These are phyloP conservation scores for Herpomyces periplanetae DNA, from an alignment of 2,329 filamentous ascomycete genomes.

Conservation along the genomic window DNA sequence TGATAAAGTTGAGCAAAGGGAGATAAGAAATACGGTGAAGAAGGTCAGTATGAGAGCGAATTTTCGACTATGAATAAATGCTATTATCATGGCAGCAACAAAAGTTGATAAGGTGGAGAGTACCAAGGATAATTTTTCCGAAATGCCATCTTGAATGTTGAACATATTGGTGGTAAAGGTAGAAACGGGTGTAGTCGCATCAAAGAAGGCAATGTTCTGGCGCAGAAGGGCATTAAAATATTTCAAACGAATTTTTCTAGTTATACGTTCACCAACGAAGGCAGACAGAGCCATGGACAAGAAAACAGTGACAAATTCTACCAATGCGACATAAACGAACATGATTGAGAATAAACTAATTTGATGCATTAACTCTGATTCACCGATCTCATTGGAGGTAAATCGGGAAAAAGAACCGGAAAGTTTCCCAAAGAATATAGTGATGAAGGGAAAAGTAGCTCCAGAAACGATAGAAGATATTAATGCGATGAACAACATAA, in stretches of 20 bases:
- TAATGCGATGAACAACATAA: no score
- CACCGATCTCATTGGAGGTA: slow-evolving; percentile 14
- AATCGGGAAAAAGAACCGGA: slow-evolving; percentile 28
- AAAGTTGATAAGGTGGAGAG: slow-evolving; percentile 42
- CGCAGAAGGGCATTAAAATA: slow-evolving; percentile 50
- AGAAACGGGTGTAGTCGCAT: slow-evolving; percentile 74
- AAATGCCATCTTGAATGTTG: slow-evolving; percentile 80
- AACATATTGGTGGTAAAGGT: slow-evolving; percentile 69
- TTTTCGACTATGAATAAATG: slow-evolving; percentile 70
- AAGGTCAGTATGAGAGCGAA: slow-evolving; percentile 53
- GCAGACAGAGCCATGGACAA: slow-evolving; percentile 59
- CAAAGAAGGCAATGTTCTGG: slow-evolving; percentile 72
- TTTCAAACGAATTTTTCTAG: slow-evolving; percentile 24
- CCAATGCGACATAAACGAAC: slow-evolving; percentile 50
- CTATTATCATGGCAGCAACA: slow-evolving; percentile 53
- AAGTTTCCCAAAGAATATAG: slow-evolving; percentile 43
- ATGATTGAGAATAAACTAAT: slow-evolving; percentile 29
- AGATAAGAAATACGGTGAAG: slow-evolving; percentile 36
- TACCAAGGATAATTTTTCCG: slow-evolving; percentile 47
- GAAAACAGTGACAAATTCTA: slow-evolving; percentile 36
- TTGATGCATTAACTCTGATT: slow-evolving; percentile 16
- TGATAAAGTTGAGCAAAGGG: no score
- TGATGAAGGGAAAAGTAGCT: no score
- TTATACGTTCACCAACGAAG: slow-evolving; percentile 41
- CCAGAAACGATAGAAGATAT: no score